Evolutionary conservation across 139 green algal species (phyloP).

Genomic region (Picochlorum sp.): DNA sequence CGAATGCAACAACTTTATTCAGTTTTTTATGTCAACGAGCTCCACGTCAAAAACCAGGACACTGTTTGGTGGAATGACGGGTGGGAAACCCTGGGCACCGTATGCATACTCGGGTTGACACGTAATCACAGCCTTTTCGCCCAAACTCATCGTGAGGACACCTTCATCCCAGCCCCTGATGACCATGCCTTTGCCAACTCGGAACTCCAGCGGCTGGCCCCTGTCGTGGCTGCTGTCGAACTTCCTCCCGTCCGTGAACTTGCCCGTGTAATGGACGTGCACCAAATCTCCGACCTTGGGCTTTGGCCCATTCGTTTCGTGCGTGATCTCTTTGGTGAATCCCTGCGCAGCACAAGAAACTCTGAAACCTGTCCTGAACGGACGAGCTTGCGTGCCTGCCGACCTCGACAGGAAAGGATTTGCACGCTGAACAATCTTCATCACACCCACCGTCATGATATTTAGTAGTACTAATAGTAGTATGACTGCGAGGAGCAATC

Average conservation of each 20-base stretch:
- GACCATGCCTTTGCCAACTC: slow-evolving; percentile 35
- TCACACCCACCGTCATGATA: too few species aligned
- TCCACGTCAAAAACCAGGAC: slow-evolving; percentile 28
- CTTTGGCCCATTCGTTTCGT: slow-evolving; percentile 13
- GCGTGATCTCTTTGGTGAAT: slow-evolving; percentile 8
- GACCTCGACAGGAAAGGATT: too few species aligned
- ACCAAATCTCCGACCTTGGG: not conserved
- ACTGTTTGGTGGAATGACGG: slow-evolving; percentile 23
- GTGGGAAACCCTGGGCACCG: slow-evolving; percentile 13
- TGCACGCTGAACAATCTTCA: too few species aligned
- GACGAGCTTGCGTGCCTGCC: not conserved
- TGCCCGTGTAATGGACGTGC: slow-evolving; percentile 5
- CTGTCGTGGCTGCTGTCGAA: slow-evolving; percentile 62
- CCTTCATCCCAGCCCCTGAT: slow-evolving; percentile 30
- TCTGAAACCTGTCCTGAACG: not conserved
- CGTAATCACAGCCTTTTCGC: slow-evolving; percentile 22
- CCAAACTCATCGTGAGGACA: slow-evolving; percentile 8
- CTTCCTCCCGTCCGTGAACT: slow-evolving; percentile 54
- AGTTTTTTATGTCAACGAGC: slow-evolving; percentile 10
- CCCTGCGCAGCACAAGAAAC: slow-evolving; percentile 12
- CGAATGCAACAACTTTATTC: not conserved
- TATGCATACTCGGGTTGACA: slow-evolving; percentile 24
- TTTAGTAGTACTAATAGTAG: too few species aligned
- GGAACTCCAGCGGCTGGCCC: slow-evolving; percentile 53
- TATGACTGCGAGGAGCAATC: too few species aligned